These are phyloP conservation scores for Candida glucosophila DNA, from an alignment of 1,139 yeast species.

Conservation along the genomic window DNA sequence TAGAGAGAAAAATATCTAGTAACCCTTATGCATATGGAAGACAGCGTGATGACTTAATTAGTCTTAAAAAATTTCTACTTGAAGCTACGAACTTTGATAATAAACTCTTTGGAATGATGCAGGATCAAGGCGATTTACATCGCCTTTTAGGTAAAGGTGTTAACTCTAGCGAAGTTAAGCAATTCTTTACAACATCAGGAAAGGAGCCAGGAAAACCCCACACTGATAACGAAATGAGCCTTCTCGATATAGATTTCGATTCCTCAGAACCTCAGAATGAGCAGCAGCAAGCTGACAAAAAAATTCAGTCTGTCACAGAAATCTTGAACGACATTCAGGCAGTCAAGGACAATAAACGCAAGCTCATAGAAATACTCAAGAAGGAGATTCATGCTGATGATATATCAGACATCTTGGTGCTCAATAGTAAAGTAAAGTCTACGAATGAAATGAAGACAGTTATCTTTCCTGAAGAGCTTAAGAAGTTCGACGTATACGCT, in stretches of 20 bases:
- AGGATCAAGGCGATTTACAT: slow-evolving; percentile 18
- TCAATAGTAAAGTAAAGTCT: slow-evolving; percentile 51
- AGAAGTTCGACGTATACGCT: slow-evolving; percentile 66
- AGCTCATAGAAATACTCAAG: slow-evolving; percentile 59
- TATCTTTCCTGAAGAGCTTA: slow-evolving; percentile 66
- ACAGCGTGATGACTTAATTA: slow-evolving; percentile 45
- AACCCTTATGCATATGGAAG: too few relatives aligned
- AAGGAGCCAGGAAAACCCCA: too few relatives aligned
- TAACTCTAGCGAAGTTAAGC: slow-evolving; percentile 21
- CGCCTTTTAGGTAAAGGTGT: slow-evolving; percentile 24
- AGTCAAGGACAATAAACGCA: slow-evolving; percentile 51
- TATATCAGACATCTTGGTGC: slow-evolving; percentile 66
- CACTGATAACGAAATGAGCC: slow-evolving; percentile 37
- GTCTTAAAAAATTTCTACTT: slow-evolving; percentile 54
- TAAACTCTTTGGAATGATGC: slow-evolving; percentile 35
- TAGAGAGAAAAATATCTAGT: slow-evolving; percentile 21
- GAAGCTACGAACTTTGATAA: slow-evolving; percentile 65
- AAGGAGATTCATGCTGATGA: slow-evolving; percentile 73
- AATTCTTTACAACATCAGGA: slow-evolving; percentile 15
- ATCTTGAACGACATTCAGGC: slow-evolving; percentile 34
- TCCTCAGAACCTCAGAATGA: slow-evolving; percentile 12
- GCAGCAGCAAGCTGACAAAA: slow-evolving; percentile 11
- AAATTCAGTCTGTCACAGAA: slow-evolving; percentile 38
- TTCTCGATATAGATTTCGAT: slow-evolving; percentile 63
- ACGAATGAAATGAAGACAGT: slow-evolving; percentile 49